Percentiles rank a stretch among this genome's conserved stretches.
These are phyloP conservation scores for Anthracocystis walkeri DNA, from an alignment of 1,284 basidiomycete genomes.

Conservation along the genomic window DNA sequence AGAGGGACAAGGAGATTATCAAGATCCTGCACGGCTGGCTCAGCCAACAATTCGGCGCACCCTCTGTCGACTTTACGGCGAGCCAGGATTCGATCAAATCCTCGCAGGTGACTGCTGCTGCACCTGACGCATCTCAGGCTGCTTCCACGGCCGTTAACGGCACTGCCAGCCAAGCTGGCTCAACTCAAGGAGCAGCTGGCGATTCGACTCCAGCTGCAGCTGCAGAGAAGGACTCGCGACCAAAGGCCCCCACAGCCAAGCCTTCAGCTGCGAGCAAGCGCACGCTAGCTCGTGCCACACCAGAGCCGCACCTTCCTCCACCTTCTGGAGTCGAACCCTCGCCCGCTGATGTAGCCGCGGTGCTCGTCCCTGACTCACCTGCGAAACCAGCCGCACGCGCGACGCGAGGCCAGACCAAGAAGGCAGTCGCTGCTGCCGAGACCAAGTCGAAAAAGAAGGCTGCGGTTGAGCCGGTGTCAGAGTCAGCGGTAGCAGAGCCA, in stretches of 20 bases:
- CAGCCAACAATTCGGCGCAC: conserved; percentile 16
- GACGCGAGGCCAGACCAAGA: conserved; percentile 14
- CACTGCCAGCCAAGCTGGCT: neutral
- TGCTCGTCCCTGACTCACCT: conserved; percentile 1
- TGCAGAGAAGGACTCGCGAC: conserved; percentile 1
- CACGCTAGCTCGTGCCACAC: conserved; percentile 6
- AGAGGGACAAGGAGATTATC: conserved; percentile 27
- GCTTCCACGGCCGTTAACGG: neutral
- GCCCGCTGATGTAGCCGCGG: neutral
- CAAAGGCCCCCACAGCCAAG: conserved; percentile 16
- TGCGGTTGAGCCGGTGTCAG: neutral
- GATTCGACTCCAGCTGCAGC: neutral
- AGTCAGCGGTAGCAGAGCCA: conserved; percentile 1
- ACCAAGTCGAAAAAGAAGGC: conserved; percentile 8
- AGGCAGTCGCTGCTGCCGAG: conserved; percentile 5
- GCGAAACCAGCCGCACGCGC: conserved; percentile 14
- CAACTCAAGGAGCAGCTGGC: neutral
- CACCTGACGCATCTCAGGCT: neutral
- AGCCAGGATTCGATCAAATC: conserved; percentile 13
- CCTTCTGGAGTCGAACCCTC: conserved; percentile 30
- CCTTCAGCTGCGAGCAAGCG: conserved; percentile 10
- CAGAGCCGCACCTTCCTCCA: conserved; percentile 25
- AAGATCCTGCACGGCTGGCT: conserved; percentile 18
- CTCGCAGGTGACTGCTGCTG: conserved; percentile 4
- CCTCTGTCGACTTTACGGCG: conserved; percentile 1